phyloP scores from a whole-genome alignment of 441 rosid genomes.

The Bruguiera hainesii region DNA sequence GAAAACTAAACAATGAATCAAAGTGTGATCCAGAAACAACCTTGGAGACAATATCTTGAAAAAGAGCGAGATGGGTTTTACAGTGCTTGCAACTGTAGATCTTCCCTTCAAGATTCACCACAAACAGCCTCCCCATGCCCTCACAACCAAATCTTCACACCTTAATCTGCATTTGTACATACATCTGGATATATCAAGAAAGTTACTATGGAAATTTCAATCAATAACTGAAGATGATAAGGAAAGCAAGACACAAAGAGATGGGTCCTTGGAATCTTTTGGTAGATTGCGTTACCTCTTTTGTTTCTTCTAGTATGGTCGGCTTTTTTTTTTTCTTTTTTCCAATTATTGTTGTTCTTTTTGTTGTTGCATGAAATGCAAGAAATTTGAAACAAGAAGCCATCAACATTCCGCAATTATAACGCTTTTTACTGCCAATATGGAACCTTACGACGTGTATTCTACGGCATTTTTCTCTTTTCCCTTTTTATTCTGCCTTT shows the following conservation, averaged over 20 bases:
- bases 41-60: slow-evolving; percentile 81
- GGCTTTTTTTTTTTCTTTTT: not conserved
- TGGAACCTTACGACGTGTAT: slow-evolving; percentile 24
- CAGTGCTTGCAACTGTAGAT: slow-evolving; percentile 93
- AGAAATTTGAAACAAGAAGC: slow-evolving; percentile 43
- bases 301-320: not conserved
- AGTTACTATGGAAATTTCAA: not conserved
- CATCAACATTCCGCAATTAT: slow-evolving; percentile 21
- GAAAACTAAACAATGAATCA: slow-evolving; percentile 2
- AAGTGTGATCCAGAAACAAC: slow-evolving; percentile 31
- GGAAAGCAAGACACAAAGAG: slow-evolving; percentile 1
- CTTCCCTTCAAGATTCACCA: slow-evolving; percentile 86
- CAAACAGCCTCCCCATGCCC: slow-evolving; percentile 84
- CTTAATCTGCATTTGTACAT: not conserved
- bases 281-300: not conserved
- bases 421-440: slow-evolving; percentile 9
- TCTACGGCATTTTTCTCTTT: not conserved
- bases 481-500: too few relatives aligned
- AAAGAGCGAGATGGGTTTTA: slow-evolving; percentile 78
- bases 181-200: not conserved
- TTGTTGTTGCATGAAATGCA: slow-evolving; percentile 23
- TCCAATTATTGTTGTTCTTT: not conserved
- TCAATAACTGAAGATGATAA: not conserved
- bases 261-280: not conserved
- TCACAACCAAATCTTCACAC: slow-evolving; percentile 25